Conservation (phyloP, 345 rosid genomes). For the Brassica carinata region DNA sequence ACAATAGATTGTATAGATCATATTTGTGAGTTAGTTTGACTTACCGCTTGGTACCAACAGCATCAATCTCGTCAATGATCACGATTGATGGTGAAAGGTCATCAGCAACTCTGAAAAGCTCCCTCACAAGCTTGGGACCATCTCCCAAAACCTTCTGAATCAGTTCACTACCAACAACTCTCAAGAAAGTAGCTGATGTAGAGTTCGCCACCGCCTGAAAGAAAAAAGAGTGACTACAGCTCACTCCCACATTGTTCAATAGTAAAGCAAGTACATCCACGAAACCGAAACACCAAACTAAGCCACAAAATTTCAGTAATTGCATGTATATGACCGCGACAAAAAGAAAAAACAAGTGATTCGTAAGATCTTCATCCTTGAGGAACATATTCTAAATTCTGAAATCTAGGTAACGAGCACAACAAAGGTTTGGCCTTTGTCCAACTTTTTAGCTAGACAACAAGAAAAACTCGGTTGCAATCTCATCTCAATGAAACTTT, state of each 20-base stretch:
- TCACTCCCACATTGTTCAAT: slow-evolving; percentile 7
- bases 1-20: too few species aligned
- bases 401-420: background rate
- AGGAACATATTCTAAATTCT: background rate
- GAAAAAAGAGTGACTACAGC: background rate
- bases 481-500: background rate
- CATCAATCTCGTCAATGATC: too few species aligned
- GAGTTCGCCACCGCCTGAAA: slow-evolving; percentile 57
- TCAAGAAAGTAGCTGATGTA: too few species aligned
- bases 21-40: too few species aligned
- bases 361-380: background rate
- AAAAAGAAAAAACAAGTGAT: background rate
- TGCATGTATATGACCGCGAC: background rate
- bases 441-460: background rate
- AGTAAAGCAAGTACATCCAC: background rate
- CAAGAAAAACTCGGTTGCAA: background rate
- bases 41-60: too few species aligned
- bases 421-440: slow-evolving; percentile 1
- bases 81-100: too few species aligned
- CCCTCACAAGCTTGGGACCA: too few species aligned
- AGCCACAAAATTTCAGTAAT: background rate
- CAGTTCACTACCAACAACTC: slow-evolving; percentile 32
- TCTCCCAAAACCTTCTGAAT: too few species aligned
- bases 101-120: too few species aligned
- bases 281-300: background rate